Base-by-base conservation (phyloP, 768 basidiomycete species). In the Lepiota venenata region DNA sequence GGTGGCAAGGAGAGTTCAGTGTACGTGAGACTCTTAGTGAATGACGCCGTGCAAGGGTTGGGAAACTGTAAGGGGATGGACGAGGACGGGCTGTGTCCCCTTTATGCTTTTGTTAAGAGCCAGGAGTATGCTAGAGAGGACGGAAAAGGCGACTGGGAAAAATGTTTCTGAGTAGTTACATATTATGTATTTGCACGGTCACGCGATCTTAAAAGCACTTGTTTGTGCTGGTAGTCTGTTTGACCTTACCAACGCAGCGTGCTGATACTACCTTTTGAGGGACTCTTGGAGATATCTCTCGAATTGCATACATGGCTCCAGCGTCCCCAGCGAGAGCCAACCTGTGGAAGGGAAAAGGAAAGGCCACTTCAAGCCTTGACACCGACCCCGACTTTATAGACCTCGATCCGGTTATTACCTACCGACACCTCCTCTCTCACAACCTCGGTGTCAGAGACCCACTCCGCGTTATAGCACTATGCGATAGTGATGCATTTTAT, bases 401-500 rank as follows among this genome's bases (percentile, higher is more conserved):
- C 62, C 75, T 88, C 52, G 71, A 74, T 58, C 88, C 85, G 11
- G 67, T 65, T 1, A 85, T 94, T 56, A 93, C 91, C 5, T 93
- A 93, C 67, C 80, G 90, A 9, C 91, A 92, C 61, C 62, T 93
- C 10, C 76, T 84, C 39, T 82, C 86, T 1, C 79, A 82, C 25
- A 84, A 79, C 58, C 78, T 85, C 14, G 87, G 87, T 16, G 80
- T 83, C 37, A 78, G 75, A 61, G 89, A 92, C 65, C 91, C 91
- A 1, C 72, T 94, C 2, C 84, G 93, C 10, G 88, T 88, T 42
- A 77, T 98, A 36, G 93, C 92, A 0, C 85, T 97, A 41, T 93
- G 92, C 66, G 94, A 98, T 64, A 90, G 85, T 68, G 90, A 90
- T 71, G 91, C 88, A 0, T 93, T 88, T 64, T 91, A 88, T 66